phyloP scores from a whole-genome alignment of 805 yeast species.

The Dipodascopsis uninucleata region DNA sequence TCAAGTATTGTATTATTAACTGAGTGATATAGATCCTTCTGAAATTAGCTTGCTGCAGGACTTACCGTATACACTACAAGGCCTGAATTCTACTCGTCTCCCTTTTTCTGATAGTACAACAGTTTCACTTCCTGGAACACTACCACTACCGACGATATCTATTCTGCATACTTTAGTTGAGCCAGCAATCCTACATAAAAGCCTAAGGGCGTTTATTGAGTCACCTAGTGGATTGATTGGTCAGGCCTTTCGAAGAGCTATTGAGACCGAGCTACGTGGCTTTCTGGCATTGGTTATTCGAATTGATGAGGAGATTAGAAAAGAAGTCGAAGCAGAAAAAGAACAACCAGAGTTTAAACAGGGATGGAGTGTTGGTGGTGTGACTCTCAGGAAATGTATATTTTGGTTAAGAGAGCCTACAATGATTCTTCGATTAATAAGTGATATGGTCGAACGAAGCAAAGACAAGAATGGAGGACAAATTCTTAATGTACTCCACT shows the following conservation, averaged over 20 bases:
- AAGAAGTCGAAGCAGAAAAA: constrained; percentile 35
- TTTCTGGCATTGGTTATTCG: constrained; percentile 46
- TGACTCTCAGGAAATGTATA: constrained; percentile 39
- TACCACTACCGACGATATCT: constrained; percentile 56
- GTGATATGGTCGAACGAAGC: constrained; percentile 42
- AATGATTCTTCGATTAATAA: constrained; percentile 55
- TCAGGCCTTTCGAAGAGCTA: constrained; percentile 55
- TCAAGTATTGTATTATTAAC: background rate
- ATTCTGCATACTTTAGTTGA: constrained; percentile 58
- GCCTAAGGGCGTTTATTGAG: constrained; percentile 40
- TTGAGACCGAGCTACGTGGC: constrained; percentile 42
- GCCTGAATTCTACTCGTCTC: constrained; percentile 31
- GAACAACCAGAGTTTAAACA: constrained; percentile 24
- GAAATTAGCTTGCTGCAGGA: constrained; percentile 29
- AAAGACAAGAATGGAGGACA: constrained; percentile 44
- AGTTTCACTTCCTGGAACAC: constrained; percentile 46
- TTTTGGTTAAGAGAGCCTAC: constrained; percentile 49
- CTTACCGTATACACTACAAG: constrained; percentile 36
- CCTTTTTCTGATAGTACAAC: constrained; percentile 9
- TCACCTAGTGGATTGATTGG: constrained; percentile 51
- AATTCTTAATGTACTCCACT: constrained; percentile 51
- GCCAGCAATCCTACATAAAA: constrained; percentile 63
- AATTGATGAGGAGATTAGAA: constrained; percentile 41
- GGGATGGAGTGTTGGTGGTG: constrained; percentile 25
- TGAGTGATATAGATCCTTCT: constrained; percentile 19